phyloP scores from a whole-genome alignment of 768 basidiomycete genomes.

The Suillus fuscotomentosus region DNA sequence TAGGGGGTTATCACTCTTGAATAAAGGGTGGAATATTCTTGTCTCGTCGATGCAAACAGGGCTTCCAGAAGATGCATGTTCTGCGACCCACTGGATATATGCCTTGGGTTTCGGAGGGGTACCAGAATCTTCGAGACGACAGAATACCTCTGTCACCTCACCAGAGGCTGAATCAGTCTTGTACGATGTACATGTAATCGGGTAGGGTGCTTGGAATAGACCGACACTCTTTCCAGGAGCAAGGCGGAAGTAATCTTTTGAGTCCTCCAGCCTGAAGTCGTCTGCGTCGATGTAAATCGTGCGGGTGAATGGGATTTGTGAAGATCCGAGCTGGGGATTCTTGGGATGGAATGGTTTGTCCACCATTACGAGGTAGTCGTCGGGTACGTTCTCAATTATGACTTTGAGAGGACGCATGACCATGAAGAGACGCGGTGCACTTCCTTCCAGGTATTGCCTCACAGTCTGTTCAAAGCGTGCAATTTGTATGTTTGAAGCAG shows the following conservation, averaged over 20 bases:
- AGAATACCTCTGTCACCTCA: constrained; percentile 75
- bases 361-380: constrained; percentile 78
- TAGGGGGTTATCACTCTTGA: constrained; percentile 90
- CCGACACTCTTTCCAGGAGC: constrained; percentile 98
- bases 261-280: constrained; percentile 91
- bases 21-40: constrained; percentile 88
- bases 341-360: constrained; percentile 96
- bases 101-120: constrained; percentile 79
- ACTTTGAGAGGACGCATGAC: constrained; percentile 89
- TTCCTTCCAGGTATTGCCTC: constrained; percentile 85
- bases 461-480: constrained; percentile 88
- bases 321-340: constrained; percentile 80
- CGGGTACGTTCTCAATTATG: constrained; percentile 85
- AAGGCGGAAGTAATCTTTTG: constrained; percentile 95
- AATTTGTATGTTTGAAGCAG: constrained; percentile 79
- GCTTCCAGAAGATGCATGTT: constrained; percentile 72
- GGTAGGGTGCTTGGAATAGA: constrained; percentile 87
- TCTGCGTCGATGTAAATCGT: constrained; percentile 90
- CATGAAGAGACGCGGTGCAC: constrained; percentile 88
- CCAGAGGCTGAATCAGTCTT: constrained; percentile 72
- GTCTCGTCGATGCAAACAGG: constrained; percentile 88
- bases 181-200: constrained; percentile 92
- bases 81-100: constrained; percentile 97
- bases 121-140: constrained; percentile 71
- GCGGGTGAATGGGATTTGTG: constrained; percentile 81